phyloP scores from a whole-genome alignment of 179 eudicot species.

The Sideroxylon spinosum region DNA sequence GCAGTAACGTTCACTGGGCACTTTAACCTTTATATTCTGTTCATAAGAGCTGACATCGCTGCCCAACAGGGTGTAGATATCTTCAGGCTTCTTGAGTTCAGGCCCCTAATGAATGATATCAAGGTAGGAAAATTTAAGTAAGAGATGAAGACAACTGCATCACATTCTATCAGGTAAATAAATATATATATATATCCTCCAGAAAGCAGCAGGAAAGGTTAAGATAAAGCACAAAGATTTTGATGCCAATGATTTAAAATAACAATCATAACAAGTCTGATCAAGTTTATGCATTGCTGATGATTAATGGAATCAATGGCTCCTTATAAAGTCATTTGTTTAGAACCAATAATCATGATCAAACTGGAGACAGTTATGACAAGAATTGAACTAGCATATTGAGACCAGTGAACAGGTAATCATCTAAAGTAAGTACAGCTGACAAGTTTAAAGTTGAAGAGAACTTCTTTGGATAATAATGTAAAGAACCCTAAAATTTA shows the following conservation, averaged over 20 bases:
- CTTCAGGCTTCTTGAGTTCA: constrained; percentile 47
- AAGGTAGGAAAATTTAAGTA: constrained; percentile 2
- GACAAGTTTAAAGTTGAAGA: not conserved
- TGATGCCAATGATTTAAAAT: not conserved
- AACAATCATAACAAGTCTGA: constrained; percentile 1
- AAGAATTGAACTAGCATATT: not conserved
- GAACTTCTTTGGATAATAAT: not conserved
- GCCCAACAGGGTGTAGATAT: constrained; percentile 48
- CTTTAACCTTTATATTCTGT: constrained; percentile 29
- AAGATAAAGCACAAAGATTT: not conserved
- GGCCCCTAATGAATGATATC: constrained; percentile 40
- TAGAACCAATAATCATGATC: not conserved
- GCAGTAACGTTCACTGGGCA: constrained; percentile 21
- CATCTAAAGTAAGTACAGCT: not conserved
- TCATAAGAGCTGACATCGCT: constrained; percentile 32
- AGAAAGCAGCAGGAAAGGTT: not conserved
- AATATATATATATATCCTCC: not conserved
- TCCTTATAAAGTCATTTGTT: not conserved
- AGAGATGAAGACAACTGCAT: constrained; percentile 10
- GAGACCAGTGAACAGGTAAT: not conserved
- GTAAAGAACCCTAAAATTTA: not conserved
- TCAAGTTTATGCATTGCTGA: not conserved
- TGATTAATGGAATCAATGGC: not conserved
- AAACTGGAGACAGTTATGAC: not conserved
- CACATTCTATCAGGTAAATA: not conserved